Percentiles rank a stretch among this genome's conserved stretches.
Conservation (phyloP, 495 filamentous ascomycete species). For the Sordaria brevicollis region DNA sequence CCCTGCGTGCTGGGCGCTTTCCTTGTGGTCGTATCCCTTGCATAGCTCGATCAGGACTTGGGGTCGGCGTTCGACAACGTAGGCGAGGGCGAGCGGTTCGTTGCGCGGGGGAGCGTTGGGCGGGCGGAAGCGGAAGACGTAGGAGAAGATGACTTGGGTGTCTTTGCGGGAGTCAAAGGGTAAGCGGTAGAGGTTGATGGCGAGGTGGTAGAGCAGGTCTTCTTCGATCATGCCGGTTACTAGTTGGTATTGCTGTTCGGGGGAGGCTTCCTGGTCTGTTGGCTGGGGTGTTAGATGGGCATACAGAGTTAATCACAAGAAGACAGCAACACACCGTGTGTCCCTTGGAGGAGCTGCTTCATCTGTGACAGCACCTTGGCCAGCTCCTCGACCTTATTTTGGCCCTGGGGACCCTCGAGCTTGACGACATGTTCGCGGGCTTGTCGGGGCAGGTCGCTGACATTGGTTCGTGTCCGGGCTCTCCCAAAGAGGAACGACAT, state of each 20-base stretch:
- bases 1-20: conserved; percentile 89
- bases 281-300: neutral
- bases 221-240: conserved; percentile 74
- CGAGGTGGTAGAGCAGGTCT: conserved; percentile 76
- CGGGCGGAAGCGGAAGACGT: conserved; percentile 72
- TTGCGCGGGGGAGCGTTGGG: conserved; percentile 44
- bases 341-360: conserved; percentile 76
- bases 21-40: conserved; percentile 76
- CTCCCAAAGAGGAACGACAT: conserved; percentile 94
- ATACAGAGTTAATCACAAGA: neutral
- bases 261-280: conserved; percentile 71
- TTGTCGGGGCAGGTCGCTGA: conserved; percentile 39
- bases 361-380: conserved; percentile 69
- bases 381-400: conserved; percentile 46
- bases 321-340: conserved; percentile 48
- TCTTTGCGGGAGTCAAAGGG: conserved; percentile 94
- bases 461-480: conserved; percentile 48
- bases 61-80: conserved; percentile 73
- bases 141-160: conserved; percentile 80
- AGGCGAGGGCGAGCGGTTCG: conserved; percentile 73
- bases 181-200: conserved; percentile 65
- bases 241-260: conserved; percentile 74
- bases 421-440: conserved; percentile 44
- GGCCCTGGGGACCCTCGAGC: conserved; percentile 41
- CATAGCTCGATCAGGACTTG: conserved; percentile 84